Evolutionary conservation across 1,284 basidiomycete species (phyloP), one percentile per base, ranked within the genome.

Genomic region (Leccinum pachyderme): DNA sequence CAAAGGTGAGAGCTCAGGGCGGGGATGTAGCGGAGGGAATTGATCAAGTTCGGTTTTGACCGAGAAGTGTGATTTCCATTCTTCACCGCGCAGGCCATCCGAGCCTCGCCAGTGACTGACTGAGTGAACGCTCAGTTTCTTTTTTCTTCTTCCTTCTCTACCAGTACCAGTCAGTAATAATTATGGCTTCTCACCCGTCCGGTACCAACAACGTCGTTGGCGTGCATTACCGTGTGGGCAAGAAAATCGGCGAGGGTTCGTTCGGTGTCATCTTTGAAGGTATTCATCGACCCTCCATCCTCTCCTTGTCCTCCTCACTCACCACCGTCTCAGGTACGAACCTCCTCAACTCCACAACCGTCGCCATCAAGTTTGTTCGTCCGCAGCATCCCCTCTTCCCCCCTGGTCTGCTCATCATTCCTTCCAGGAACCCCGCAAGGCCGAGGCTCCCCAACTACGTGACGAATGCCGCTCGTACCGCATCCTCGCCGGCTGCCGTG

Each of bases 401-500:
- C 31, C 15, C 46, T 13, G 41, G 35, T 53, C 8, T 37, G 6
- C 54, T 57, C 55, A 51, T 56, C 15, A 53, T 60, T 59, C 55
- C 35, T 51, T 55, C 9, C 65, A 96, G 94, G 95, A 99, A 85
- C 96, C 96, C 31, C 86, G 96, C 68, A 98, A 98, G 79, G 94
- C 93, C 49, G 96, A 98, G 72, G 96, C 96, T 28, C 96, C 96
- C 9, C 96, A 99, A 75, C 79, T 98, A 45, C 81, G 96, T 57
- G 96, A 99, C 73, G 96, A 99, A 75, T 98, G 95, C 77, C 83
- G 96, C 55, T 95, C 93, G 33, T 99, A 99, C 80, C 90, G 96
- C 75, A 98, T 96, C 59, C 77, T 99, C 64, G 89, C 88, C 59
- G 94, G 94, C 66, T 95, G 92, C 59, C 85, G 94, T 96, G 75